Base-by-base conservation (phyloP, 2,329 filamentous ascomycete genomes). In the Beauveria rudraprayagi region DNA sequence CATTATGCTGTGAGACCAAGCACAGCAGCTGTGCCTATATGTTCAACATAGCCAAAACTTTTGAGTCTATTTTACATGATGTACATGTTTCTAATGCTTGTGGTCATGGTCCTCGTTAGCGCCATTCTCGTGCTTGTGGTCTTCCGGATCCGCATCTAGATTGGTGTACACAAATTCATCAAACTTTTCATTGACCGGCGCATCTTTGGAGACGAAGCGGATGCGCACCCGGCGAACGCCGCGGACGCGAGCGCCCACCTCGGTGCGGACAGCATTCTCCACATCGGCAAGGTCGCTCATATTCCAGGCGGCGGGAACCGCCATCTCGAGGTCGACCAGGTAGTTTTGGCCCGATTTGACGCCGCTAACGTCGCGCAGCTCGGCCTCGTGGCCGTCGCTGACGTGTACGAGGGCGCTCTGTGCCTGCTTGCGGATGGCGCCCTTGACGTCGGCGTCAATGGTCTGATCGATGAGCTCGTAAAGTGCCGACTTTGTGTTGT, bases 261-360 rank as follows among this genome's bases (percentile, higher is more conserved):
- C 81, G 50, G 86, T 81, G 63, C 94, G 84, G 41, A 97, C 81
- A 3, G 80, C 77, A 41, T 88, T 83, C 73, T 99, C 94, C 16
- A 96, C 79, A 17, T 81, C 76, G 43, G 84, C 80, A 8, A 87
- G 83, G 60, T 89, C 83, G 58, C 86, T 83, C 6, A 99, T 78
- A 0, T 89, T 89, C 89, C 90, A 96, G 40, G 78, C 77, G 24
- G 81, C 83, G 0, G 93, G 91, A 17, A 95, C 90, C 2, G 85
- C 89, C 63, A 97, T 76, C 72, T 96, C 92, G 8, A 99, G 74
- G 67, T 97, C 94, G 67, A 97, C 87, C 34, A 97, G 80, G 72
- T 95, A 97, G 76, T 97, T 99, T 74, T 97, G 94, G 34, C 94
- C 94, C 3, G 91, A 94, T 76, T 99, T 99, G 75, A 96, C 83